Conservation (phyloP, 176 grass and related monocot species). For the Zea mays region Zm-B73-REFERENCE-NAM-5.0 NC_050101.1:164540501-164541000, state of each 20-base stretch:
- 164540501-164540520: neutral
- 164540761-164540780: slow-evolving; percentile 39
- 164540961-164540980: neutral
- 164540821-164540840: slow-evolving; percentile 50
- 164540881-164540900: neutral
- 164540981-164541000: no score
- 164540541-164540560: no score
- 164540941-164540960: slow-evolving; percentile 44
- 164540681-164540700: slow-evolving; percentile 80
- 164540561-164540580: neutral
- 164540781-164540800: slow-evolving; percentile 44
- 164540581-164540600: slow-evolving; percentile 8
- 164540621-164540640: slow-evolving; percentile 90
- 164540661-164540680: slow-evolving; percentile 66
- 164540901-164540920: neutral
- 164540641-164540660: slow-evolving; percentile 83
- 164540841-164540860: slow-evolving; percentile 33
- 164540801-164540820: slow-evolving; percentile 47
- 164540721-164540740: slow-evolving; percentile 52
- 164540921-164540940: slow-evolving; percentile 2
- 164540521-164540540: neutral
- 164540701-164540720: slow-evolving; percentile 68
- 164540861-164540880: slow-evolving; percentile 2
- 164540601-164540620: slow-evolving; percentile 65
- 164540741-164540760: slow-evolving; percentile 30